phyloP scores from a whole-genome alignment of 2,329 filamentous ascomycete species.

The Cercospora canescens region DNA sequence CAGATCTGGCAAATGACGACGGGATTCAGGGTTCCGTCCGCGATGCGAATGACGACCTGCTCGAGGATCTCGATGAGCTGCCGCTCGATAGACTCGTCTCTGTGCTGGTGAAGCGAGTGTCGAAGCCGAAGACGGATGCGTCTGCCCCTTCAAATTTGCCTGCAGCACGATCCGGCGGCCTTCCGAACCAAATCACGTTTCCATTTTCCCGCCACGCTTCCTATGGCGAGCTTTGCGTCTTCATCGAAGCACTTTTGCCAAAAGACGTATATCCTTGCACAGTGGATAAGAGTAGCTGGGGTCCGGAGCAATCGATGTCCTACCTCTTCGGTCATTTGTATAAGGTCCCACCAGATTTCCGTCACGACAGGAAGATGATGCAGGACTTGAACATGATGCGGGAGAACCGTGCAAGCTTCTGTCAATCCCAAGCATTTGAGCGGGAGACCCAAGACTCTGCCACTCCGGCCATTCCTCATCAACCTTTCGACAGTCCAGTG shows the following conservation, averaged over 20 bases:
- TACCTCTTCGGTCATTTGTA: conserved; percentile 72
- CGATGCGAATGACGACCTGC: conserved; percentile 51
- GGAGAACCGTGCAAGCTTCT: not conserved
- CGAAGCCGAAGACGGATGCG: conserved; percentile 26
- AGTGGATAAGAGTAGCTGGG: conserved; percentile 62
- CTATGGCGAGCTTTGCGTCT: conserved; percentile 71
- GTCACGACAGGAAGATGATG: conserved; percentile 65
- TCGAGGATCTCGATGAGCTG: conserved; percentile 51
- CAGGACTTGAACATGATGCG: conserved; percentile 4
- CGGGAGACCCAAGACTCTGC: not conserved
- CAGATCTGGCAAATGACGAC: conserved; percentile 26
- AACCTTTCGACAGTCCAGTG: not conserved
- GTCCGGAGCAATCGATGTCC: conserved; percentile 61
- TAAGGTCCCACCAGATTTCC: conserved; percentile 55
- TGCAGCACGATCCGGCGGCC: not conserved
- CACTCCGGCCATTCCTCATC: not conserved
- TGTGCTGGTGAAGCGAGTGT: conserved; percentile 33
- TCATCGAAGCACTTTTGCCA: conserved; percentile 69
- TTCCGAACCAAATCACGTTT: conserved; percentile 54
- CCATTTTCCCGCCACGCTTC: conserved; percentile 91
- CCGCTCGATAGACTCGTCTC: conserved; percentile 34
- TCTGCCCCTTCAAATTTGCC: conserved; percentile 16
- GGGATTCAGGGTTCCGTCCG: conserved; percentile 8
- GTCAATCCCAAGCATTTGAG: not conserved
- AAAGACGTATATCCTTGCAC: conserved; percentile 83